These are phyloP conservation scores for Rhododendron williamsianum DNA, from an alignment of 148 eudicot species.

Conservation along the genomic window DNA sequence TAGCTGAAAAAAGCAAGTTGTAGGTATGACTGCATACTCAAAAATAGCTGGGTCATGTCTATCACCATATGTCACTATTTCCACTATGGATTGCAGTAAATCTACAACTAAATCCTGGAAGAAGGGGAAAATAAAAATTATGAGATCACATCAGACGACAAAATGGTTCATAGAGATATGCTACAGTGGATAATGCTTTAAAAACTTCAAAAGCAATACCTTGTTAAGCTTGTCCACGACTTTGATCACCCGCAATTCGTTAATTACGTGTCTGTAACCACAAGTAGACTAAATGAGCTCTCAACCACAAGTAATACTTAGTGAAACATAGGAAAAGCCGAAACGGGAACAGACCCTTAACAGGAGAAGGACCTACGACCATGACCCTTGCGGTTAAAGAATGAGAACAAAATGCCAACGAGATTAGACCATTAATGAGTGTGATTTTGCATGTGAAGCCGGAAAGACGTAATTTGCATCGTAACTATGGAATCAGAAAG, in stretches of 20 bases:
- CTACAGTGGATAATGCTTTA: neutral
- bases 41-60: conserved; percentile 42
- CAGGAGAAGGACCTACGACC: neutral
- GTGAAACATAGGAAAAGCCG: neutral
- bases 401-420: neutral
- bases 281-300: conserved; percentile 12
- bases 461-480: neutral
- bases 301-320: neutral
- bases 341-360: neutral
- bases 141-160: neutral
- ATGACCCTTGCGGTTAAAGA: neutral
- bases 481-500: neutral
- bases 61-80: conserved; percentile 47
- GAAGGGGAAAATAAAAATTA: neutral
- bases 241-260: conserved; percentile 33
- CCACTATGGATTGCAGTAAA: conserved; percentile 44
- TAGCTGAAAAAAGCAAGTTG: conserved; percentile 9
- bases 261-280: conserved; percentile 29
- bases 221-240: conserved; percentile 34
- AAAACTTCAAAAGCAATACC: conserved; percentile 22
- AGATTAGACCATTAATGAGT: neutral
- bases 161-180: neutral
- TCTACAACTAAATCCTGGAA: conserved; percentile 39
- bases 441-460: neutral
- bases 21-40: conserved; percentile 26